These are phyloP conservation scores for Parmales sp. DNA, from an alignment of 108 stramenopile genomes.

Conservation along the genomic window DNA sequence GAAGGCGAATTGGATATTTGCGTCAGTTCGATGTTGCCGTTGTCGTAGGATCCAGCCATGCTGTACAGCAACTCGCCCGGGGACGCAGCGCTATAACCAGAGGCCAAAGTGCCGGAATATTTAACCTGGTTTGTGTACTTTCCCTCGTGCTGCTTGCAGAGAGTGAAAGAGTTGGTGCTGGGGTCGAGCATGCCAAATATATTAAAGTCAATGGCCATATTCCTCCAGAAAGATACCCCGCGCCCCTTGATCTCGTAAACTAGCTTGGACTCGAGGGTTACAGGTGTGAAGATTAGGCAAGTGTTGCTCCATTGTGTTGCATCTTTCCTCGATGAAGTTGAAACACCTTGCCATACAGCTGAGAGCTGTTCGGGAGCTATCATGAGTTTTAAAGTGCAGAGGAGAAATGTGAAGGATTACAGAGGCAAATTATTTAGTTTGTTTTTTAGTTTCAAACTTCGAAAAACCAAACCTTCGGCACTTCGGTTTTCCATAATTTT, in stretches of 20 bases:
- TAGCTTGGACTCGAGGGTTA: not conserved
- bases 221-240: not conserved
- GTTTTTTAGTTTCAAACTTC: no score
- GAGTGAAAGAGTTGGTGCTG: not conserved
- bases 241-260: not conserved
- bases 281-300: not conserved
- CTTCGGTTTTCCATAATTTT: no score
- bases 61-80: not conserved
- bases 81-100: not conserved
- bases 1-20: not conserved
- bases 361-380: no score
- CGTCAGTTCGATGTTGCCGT: not conserved
- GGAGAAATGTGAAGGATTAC: no score
- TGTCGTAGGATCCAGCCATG: not conserved
- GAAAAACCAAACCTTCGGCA: no score
- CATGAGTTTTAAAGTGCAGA: no score
- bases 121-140: not conserved
- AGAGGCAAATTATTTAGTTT: no score
- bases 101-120: not conserved
- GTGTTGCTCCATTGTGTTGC: not conserved
- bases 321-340: no score
- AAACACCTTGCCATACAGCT: no score
- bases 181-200: not conserved
- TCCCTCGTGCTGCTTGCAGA: not conserved
- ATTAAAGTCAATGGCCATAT: not conserved